phyloP scores from a whole-genome alignment of 2,329 filamentous ascomycete genomes.

The Orbilia oligospora region DNA sequence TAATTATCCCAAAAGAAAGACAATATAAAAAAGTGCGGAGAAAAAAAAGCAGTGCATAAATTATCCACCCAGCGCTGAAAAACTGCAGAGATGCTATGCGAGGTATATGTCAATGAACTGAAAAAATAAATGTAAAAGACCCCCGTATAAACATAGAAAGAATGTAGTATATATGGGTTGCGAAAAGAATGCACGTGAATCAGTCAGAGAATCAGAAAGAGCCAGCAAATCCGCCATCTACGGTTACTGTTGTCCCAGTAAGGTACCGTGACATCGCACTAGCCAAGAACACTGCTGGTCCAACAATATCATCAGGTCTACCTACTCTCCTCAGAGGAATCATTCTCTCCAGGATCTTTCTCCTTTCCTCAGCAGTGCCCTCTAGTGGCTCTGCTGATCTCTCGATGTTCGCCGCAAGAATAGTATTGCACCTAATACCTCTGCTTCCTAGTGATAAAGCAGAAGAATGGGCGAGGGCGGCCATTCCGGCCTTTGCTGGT shows the following conservation, averaged over 20 bases:
- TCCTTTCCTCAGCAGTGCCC: conserved; percentile 56
- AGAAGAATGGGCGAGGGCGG: conserved; percentile 51
- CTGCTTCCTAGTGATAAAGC: conserved; percentile 50
- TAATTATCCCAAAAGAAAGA: conserved; percentile 20
- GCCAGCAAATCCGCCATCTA: conserved; percentile 63
- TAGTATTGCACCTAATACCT: conserved; percentile 58
- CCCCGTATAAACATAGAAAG: conserved; percentile 21
- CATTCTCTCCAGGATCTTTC: conserved; percentile 54
- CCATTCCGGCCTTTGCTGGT: conserved; percentile 53
- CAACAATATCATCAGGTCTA: conserved; percentile 86
- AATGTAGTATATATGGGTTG: conserved; percentile 14
- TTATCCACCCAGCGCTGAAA: conserved; percentile 58
- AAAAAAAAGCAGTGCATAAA: conserved; percentile 21
- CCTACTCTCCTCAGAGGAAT: conserved; percentile 56
- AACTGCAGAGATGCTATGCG: conserved; percentile 36
- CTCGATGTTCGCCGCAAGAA: conserved; percentile 57
- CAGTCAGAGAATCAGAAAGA: conserved; percentile 53
- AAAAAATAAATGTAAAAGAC: conserved; percentile 12
- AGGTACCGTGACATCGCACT: conserved; percentile 75
- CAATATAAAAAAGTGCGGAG: not conserved
- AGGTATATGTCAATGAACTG: conserved; percentile 2
- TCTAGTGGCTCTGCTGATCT: conserved; percentile 47
- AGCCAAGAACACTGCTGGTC: conserved; percentile 82
- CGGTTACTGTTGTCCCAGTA: conserved; percentile 63
- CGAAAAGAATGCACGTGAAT: too few relatives aligned